Base-by-base conservation (phyloP, 2,329 filamentous ascomycete genomes). In the Exophiala xenobiotica region DNA sequence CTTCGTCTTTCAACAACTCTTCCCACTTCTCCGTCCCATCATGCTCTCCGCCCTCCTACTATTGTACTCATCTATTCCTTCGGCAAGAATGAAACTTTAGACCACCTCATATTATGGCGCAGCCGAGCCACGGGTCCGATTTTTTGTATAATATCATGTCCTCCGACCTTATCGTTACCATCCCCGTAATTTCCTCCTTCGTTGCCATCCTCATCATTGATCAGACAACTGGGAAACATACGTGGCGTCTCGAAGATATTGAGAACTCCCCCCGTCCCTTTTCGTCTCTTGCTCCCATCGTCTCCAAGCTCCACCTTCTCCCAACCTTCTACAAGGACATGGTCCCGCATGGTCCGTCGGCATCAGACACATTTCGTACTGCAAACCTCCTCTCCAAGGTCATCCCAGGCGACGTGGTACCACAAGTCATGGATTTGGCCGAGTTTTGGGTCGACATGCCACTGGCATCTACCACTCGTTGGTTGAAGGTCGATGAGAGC, bases 351-450 rank as follows among this genome's bases (percentile, higher is more conserved):
- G 46, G 45, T 23, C 51, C 46, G 6, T 18, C 23, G n/a, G 24
- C 40, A 19, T 47, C 38, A 18, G 46, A 51, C 24, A 49, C 56
- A 3, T 53, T 51, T 37, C 48, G 47, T n/a, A 56, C 47, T n/a
- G 56, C 56, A n/a, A 49, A 54, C 19, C 51, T 59, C 8, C 51
- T 61, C 27, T 42, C 48, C n/a, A 44, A 51, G 19, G 29, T 46
- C 9, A 37, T 59, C 18, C 48, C 51, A n/a, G 38, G 23, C 18
- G 58, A 61, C 35, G 31, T 61, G 41, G 47, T 61, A 3, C 49
- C 56, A 9, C n/a, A 29, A 8, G 51, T 61, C 24, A 49, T 61
- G 8, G 56, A 61, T 37, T 39, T 53, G 45, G 58, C 58, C 7
- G 53, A 53, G 24, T 40, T 59, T 31, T 61, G 56, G 58, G 23